Evolutionary conservation across 495 filamentous ascomycete species (phyloP), one percentile per base, ranked within the genome.

Genomic region (Darksidea phi): DNA sequence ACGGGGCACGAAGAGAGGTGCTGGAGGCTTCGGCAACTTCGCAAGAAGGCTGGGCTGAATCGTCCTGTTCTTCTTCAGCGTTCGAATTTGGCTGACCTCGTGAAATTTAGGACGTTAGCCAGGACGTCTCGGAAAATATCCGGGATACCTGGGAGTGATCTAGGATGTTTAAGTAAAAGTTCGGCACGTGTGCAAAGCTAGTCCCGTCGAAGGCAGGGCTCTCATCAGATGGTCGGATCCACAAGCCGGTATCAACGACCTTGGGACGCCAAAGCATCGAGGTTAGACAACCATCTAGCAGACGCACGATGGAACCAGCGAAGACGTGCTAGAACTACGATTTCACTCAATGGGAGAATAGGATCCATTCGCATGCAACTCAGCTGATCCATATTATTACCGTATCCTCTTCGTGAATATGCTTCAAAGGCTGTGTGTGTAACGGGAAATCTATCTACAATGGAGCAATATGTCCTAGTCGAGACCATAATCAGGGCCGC

Each of bases 1-100:
- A 57, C 71, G 57, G 65, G 64, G 57, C 42, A 59, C 45, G 55
- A 68, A 64, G 63, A 69, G 70, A 48, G 48, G 54, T 36, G 21
- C 51, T 0, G 63, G 67, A 6, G 67, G 61, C 10, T 49, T 67
- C 54, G 57, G 51, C 5, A 65, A 68, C 7, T n/a, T 68, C 53
- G 68, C 66, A 23, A 61, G 68, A 43, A 66, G 63, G 47, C 12
- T 69, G 18, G 63, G 68, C 21, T 66, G 56, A 65, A 53, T 32
- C 28, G 28, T 10, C 28, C 28, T 32, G 28, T 10, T 32, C 28
- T 32, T 32, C 28, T 32, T 32, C 28, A 3, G 10, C 10, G 28
- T 32, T 8, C 10, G 52, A n/a, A 41, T 6, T 2, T 5, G 4
- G 18, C 46, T 20, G 46, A 54, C 26, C 6, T 4, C 34, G 7